These are phyloP conservation scores for Rhododendron griersonianum DNA, from an alignment of 148 eudicot genomes.

Conservation along the genomic window DNA sequence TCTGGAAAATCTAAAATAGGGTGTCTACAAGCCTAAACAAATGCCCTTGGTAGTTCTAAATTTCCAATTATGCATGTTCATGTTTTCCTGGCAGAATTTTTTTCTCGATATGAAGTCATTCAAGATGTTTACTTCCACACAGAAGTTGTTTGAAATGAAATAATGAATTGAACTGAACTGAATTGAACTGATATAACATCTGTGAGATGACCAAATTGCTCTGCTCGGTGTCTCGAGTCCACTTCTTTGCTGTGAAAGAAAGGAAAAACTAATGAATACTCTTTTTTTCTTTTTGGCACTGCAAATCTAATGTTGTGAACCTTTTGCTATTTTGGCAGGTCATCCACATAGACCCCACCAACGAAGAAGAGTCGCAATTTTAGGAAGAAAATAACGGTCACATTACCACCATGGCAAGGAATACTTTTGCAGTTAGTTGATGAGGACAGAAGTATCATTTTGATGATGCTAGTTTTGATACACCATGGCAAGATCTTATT, in stretches of 20 bases:
- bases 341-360: conserved; percentile 64
- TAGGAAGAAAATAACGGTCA: conserved; percentile 53
- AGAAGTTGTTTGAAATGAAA: not conserved
- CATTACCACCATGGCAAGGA: conserved; percentile 65
- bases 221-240: not conserved
- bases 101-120: not conserved
- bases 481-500: no score
- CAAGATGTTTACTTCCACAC: not conserved
- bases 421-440: conserved; percentile 18
- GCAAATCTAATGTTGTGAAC: not conserved
- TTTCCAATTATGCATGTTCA: not conserved
- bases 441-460: no score
- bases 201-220: not conserved
- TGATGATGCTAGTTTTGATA: no score
- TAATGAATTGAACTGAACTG: no score
- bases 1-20: no score
- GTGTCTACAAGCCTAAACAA: not conserved
- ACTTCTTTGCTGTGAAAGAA: not conserved
- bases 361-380: conserved; percentile 45
- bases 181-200: not conserved
- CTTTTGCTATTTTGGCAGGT: conserved; percentile 38
- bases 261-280: not conserved
- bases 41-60: not conserved
- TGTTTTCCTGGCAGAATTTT: not conserved
- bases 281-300: not conserved